These are phyloP conservation scores for Volutella citrinella DNA, from an alignment of 2,329 filamentous ascomycete genomes.

Conservation along the genomic window DNA sequence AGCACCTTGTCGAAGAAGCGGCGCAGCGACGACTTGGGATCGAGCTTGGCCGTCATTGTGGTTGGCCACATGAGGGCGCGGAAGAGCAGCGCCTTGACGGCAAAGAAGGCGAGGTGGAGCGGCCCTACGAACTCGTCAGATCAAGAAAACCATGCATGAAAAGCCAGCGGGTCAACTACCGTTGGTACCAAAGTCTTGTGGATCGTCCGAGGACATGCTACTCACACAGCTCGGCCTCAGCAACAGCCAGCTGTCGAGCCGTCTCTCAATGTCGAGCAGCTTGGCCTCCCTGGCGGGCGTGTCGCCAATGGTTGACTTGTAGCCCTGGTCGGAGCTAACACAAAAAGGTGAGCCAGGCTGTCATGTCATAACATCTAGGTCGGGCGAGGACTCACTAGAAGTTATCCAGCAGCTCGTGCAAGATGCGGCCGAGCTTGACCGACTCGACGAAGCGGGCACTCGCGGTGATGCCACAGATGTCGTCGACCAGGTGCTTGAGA, in stretches of 20 bases:
- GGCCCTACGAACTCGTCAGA: background rate
- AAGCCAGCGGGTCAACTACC: background rate
- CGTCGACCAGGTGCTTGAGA: slow-evolving; percentile 4
- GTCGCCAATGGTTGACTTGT: slow-evolving; percentile 6
- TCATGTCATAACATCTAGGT: too few species aligned
- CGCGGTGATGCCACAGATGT: slow-evolving; percentile 18
- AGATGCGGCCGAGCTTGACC: slow-evolving; percentile 14
- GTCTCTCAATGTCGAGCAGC: slow-evolving; percentile 6
- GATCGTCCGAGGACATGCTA: slow-evolving; percentile 3
- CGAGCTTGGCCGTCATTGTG: slow-evolving; percentile 28
- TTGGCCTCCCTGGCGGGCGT: slow-evolving; percentile 3
- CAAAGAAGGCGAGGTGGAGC: slow-evolving; percentile 32
- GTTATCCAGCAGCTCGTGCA: slow-evolving; percentile 7
- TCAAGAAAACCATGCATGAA: background rate
- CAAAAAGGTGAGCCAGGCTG: too few species aligned
- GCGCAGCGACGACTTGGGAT: slow-evolving; percentile 17
- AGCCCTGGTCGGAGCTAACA: slow-evolving; percentile 8
- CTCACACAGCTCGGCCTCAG: slow-evolving; percentile 5
- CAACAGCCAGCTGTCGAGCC: slow-evolving; percentile 8
- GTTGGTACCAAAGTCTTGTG: slow-evolving; percentile 4
- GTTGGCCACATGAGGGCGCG: slow-evolving; percentile 37
- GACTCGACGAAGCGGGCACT: slow-evolving; percentile 25
- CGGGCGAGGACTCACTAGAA: slow-evolving; percentile 6
- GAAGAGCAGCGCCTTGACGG: slow-evolving; percentile 30
- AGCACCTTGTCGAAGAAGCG: slow-evolving; percentile 20